These are phyloP conservation scores for Penicillium verrucosum DNA, from an alignment of 2,329 filamentous ascomycete species.

Conservation along the genomic window DNA sequence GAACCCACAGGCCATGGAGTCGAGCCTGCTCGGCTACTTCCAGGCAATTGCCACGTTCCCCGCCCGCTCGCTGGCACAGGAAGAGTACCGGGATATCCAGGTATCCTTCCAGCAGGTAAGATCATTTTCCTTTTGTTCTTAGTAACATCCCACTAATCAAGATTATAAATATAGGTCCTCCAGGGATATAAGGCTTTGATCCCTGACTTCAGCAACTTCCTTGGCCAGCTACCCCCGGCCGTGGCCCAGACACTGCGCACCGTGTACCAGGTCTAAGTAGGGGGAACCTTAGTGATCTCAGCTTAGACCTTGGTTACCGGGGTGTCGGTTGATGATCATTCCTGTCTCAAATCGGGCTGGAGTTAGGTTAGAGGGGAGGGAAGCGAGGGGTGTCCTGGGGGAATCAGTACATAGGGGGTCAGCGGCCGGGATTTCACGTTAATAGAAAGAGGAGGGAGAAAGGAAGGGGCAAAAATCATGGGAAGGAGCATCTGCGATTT, in stretches of 20 bases:
- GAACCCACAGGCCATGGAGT: conserved; percentile 91
- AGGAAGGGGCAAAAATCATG: conserved; percentile 1
- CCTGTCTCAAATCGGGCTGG: not conserved
- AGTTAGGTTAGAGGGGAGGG: not conserved
- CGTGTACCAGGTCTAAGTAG: conserved; percentile 41
- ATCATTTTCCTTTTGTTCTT: conserved; percentile 7
- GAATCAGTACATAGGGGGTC: not conserved
- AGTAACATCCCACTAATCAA: not conserved
- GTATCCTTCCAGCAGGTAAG: conserved; percentile 74
- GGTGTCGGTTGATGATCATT: not conserved
- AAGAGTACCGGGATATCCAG: conserved; percentile 59
- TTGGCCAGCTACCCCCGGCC: conserved; percentile 40
- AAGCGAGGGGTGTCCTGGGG: not conserved
- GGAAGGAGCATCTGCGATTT: conserved; percentile 13
- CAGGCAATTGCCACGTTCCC: conserved; percentile 72
- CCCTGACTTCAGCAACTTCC: conserved; percentile 47
- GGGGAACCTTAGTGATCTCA: not conserved
- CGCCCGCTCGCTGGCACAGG: conserved; percentile 59
- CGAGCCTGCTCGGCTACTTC: conserved; percentile 77
- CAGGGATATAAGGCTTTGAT: conserved; percentile 49
- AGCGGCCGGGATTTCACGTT: not conserved
- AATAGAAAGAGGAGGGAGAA: conserved; percentile 8
- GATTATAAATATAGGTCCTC: conserved; percentile 33
- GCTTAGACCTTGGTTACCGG: not conserved
- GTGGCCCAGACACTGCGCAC: conserved; percentile 43